These are phyloP conservation scores for Boletus eberwhitei DNA, from an alignment of 768 basidiomycete species.

Conservation along the genomic window DNA sequence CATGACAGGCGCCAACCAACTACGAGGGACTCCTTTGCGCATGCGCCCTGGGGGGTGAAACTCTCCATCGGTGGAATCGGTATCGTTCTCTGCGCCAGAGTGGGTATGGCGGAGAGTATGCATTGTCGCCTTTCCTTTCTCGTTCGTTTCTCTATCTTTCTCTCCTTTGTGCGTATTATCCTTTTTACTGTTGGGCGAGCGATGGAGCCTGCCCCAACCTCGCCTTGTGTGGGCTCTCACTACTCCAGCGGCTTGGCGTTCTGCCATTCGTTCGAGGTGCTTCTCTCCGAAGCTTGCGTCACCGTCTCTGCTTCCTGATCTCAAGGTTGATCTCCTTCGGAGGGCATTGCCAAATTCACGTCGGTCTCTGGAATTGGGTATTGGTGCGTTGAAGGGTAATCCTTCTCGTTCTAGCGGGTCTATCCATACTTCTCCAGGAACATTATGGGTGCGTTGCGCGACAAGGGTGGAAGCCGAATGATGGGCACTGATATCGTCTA, in stretches of 20 bases:
- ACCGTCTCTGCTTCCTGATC: conserved; percentile 6
- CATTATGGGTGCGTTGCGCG: conserved; percentile 30
- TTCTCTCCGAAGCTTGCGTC: conserved; percentile 4
- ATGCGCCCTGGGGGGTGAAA: conserved; percentile 3
- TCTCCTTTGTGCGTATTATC: not conserved
- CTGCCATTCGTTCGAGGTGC: conserved; percentile 30
- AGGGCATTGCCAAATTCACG: not conserved
- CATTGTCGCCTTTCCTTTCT: conserved; percentile 11
- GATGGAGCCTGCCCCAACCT: conserved; percentile 21
- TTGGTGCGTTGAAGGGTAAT: conserved; percentile 43
- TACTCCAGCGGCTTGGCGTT: conserved; percentile 39
- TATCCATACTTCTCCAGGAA: conserved; percentile 56
- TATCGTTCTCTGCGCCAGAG: conserved; percentile 11
- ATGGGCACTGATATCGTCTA: not conserved
- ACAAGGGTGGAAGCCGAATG: conserved; percentile 18
- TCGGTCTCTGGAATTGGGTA: conserved; percentile 1
- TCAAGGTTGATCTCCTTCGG: conserved; percentile 20
- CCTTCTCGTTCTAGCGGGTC: conserved; percentile 64
- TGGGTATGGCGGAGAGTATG: conserved; percentile 1
- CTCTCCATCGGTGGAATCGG: not conserved
- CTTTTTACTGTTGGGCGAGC: conserved; percentile 1
- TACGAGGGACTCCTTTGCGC: conserved; percentile 17
- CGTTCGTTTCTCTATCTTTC: not conserved
- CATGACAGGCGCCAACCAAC: conserved; percentile 14
- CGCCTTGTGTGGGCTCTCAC: conserved; percentile 43